phyloP scores from a whole-genome alignment of 352 stramenopile species.

The Pythium folliculosum region DNA sequence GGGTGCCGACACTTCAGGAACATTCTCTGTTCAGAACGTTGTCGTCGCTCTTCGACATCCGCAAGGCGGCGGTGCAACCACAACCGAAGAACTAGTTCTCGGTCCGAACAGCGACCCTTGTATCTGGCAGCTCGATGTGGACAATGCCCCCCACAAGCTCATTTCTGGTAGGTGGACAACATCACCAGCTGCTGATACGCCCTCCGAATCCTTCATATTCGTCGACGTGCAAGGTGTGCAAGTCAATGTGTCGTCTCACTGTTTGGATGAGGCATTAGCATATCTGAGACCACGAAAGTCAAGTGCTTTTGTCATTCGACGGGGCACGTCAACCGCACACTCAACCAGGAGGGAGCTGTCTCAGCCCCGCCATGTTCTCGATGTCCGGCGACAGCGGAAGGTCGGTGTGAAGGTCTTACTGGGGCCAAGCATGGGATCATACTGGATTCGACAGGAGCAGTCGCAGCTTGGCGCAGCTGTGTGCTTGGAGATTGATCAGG shows the following conservation, averaged over 20 bases:
- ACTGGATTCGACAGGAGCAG: constrained; percentile 36
- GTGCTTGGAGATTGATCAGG: constrained; percentile 59
- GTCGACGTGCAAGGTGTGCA: constrained; percentile 76
- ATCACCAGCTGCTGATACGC: constrained; percentile 14
- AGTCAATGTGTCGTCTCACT: constrained; percentile 57
- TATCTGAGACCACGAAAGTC: not conserved
- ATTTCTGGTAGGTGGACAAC: constrained; percentile 60
- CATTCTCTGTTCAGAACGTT: constrained; percentile 63
- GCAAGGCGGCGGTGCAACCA: not conserved
- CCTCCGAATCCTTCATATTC: constrained; percentile 32
- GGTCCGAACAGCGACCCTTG: constrained; percentile 63
- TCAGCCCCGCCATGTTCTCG: not conserved
- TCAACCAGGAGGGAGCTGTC: not conserved
- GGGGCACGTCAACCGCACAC: not conserved
- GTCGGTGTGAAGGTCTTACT: constrained; percentile 57
- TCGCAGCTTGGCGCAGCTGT: not conserved
- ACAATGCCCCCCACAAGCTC: constrained; percentile 75
- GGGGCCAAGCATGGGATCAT: constrained; percentile 59
- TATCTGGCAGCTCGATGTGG: constrained; percentile 68
- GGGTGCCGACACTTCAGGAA: constrained; percentile 24
- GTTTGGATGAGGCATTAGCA: constrained; percentile 35
- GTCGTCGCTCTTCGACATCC: constrained; percentile 40
- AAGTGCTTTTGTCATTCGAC: not conserved
- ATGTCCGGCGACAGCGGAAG: constrained; percentile 1
- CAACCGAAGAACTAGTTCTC: constrained; percentile 67